phyloP scores from a whole-genome alignment of 352 stramenopile species.

The Phytophthora boehmeriae region DNA sequence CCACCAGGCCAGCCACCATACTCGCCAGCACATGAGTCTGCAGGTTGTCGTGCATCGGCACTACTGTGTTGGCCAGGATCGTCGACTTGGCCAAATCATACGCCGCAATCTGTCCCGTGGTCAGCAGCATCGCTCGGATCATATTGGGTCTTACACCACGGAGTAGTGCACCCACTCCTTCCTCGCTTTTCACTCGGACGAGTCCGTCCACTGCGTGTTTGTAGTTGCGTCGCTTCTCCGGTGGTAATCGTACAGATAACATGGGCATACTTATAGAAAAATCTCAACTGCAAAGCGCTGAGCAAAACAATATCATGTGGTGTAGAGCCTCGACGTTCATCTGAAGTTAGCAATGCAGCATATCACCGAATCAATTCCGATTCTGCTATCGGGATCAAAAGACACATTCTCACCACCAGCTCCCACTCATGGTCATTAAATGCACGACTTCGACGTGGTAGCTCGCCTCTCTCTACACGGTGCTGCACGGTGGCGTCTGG shows the following conservation, averaged over 20 bases:
- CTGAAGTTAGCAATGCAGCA: no score
- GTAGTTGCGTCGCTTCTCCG: slow-evolving; percentile 79
- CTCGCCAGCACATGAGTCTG: slow-evolving; percentile 75
- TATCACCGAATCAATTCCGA: no score
- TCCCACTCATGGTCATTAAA: no score
- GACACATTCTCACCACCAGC: no score
- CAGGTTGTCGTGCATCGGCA: slow-evolving; percentile 64
- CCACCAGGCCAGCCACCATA: slow-evolving; percentile 81
- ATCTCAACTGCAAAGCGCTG: no score
- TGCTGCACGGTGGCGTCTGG: no score
- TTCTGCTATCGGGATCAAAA: no score
- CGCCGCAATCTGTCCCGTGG: slow-evolving; percentile 82
- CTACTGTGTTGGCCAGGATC: slow-evolving; percentile 52
- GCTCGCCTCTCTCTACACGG: no score
- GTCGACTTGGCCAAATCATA: slow-evolving; percentile 77
- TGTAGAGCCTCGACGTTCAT: no score
- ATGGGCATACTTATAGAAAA: no score
- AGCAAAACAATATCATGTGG: not conserved
- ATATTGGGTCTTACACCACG: slow-evolving; percentile 81
- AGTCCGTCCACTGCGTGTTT: slow-evolving; percentile 81
- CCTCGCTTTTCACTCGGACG: slow-evolving; percentile 64
- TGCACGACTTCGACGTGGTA: no score
- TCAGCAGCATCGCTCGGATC: slow-evolving; percentile 86
- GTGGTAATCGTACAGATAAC: slow-evolving; percentile 58
- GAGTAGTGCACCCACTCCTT: slow-evolving; percentile 67